Evolutionary conservation across 2,329 filamentous ascomycete genomes (phyloP), one percentile per base, ranked within the genome.

Genomic region (Scedosporium dehoogii): DNA sequence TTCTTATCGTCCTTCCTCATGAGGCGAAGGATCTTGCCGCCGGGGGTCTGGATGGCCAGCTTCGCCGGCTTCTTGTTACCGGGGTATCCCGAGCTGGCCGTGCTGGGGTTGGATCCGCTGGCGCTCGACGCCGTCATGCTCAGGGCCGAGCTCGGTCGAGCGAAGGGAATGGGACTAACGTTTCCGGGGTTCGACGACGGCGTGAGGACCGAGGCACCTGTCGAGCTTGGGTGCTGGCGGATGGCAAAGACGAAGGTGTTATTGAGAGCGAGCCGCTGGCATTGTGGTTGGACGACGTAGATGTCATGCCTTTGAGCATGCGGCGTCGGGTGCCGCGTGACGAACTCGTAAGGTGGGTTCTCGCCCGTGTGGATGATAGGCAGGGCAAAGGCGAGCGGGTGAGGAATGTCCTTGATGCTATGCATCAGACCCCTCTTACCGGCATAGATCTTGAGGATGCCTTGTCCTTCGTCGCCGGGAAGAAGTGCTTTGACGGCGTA

Each of bases 161-260:
- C 75, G 67, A 85, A 87, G 0, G 87, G 87, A 21, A 86, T 78
- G 1, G 87, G 87, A 64, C 81, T 83, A 9, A 77, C 73, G 29
- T 72, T 74, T 6, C 79, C 78, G 2, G 77, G 75, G 64, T 81
- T 80, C 58, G 77, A 79, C 5, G 78, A 73, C 4, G 79, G 77
- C 9, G 78, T 78, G 64, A 80, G 70, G 1, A 69, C 69, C 27
- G 74, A 77, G 29, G 71, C 69, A 2, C 67, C 61, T 6, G 62
- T 58, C 27, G 91, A 88, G 72, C 78, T 81, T 0, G 92, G 90
- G 71, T 99, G 92, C 71, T 99, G 94, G 56, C 94, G 90, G 64
- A 99, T 89, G 61, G 90, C 90, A 73, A 99, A 99, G 29, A 99
- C 93, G 71, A 97, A 99, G 0, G 94, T 99, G 72, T 99, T 97